A percentile compares a stretch with the other conserved stretches of the same genome.
Evolutionary conservation across 1,284 basidiomycete species (phyloP).

Genomic region (Leccinum subspadiceum): DNA sequence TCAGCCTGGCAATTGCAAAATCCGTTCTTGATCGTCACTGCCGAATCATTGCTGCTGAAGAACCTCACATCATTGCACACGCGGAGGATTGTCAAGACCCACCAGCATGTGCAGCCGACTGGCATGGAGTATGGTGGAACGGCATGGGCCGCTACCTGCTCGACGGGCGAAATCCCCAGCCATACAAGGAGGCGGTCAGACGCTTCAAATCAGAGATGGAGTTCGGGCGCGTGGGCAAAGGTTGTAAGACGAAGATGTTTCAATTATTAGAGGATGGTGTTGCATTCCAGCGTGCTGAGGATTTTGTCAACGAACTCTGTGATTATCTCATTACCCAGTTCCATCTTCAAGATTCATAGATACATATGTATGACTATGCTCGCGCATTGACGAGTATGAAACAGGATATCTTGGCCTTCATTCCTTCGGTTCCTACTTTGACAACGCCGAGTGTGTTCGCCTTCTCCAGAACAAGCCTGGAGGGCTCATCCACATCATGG

Average conservation of each 20-base stretch:
- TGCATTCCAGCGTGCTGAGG: not conserved
- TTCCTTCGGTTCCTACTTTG: constrained; percentile 80
- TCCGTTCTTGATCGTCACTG: constrained; percentile 3
- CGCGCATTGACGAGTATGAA: constrained; percentile 77
- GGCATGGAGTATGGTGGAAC: not conserved
- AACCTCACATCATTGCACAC: constrained; percentile 4
- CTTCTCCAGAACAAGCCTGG: constrained; percentile 87
- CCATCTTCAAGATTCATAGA: too few species aligned
- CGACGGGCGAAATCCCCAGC: not conserved
- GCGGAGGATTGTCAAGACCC: constrained; percentile 5
- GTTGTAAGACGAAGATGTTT: not conserved
- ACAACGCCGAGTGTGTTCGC: constrained; percentile 88
- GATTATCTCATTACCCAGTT: too few species aligned
- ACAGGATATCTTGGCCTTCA: constrained; percentile 69
- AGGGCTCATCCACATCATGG: constrained; percentile 95
- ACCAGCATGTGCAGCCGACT: not conserved
- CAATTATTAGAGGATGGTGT: not conserved
- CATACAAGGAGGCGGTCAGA: not conserved
- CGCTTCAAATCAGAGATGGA: not conserved
- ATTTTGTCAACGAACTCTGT: too few species aligned
- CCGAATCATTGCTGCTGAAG: constrained; percentile 4
- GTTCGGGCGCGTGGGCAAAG: not conserved
- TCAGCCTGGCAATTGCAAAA: not conserved
- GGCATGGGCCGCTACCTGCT: not conserved
- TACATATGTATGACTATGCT: constrained; percentile 10